phyloP scores from a whole-genome alignment of 2,329 filamentous ascomycete species.

The Coniochaeta pulveracea region DNA sequence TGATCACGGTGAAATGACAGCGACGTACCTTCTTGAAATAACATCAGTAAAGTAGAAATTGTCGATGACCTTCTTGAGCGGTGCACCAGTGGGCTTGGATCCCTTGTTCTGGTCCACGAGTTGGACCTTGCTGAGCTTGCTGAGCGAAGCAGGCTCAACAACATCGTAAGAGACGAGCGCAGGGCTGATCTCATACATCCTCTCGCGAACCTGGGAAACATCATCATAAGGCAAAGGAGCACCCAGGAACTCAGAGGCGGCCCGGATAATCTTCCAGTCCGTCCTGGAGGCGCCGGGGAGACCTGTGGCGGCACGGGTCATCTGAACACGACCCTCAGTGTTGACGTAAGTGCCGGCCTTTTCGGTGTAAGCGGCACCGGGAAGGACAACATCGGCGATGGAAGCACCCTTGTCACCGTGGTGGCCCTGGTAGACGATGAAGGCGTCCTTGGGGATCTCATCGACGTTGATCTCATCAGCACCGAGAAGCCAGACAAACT shows the following conservation, averaged over 20 bases:
- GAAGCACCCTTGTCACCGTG: constrained; percentile 91
- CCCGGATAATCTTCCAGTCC: constrained; percentile 98
- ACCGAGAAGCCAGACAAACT: constrained; percentile 93
- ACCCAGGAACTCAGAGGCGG: constrained; percentile 82
- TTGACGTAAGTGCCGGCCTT: constrained; percentile 95
- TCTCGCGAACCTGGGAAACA: constrained; percentile 75
- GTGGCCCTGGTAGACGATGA: constrained; percentile 96
- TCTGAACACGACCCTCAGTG: constrained; percentile 92
- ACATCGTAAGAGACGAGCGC: constrained; percentile 83
- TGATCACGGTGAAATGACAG: not conserved
- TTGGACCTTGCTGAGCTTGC: constrained; percentile 79
- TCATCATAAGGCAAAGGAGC: constrained; percentile 86
- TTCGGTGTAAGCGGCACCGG: constrained; percentile 92
- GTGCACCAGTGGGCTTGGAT: constrained; percentile 55
- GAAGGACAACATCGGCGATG: constrained; percentile 86
- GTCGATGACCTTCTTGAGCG: constrained; percentile 77
- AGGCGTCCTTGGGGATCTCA: constrained; percentile 90
- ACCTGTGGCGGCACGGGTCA: constrained; percentile 81
- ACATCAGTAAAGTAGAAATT: constrained; percentile 98
- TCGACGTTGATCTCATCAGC: constrained; percentile 80
- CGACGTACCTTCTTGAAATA: constrained; percentile 81
- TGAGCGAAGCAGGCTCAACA: constrained; percentile 68
- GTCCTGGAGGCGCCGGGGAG: constrained; percentile 83
- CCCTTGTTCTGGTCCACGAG: constrained; percentile 96
- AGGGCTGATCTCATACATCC: constrained; percentile 91